A percentile compares a stretch with the other conserved stretches of the same genome.
phyloP scores from a whole-genome alignment of 2,329 filamentous ascomycete genomes.

The Paecilomyces sp. region DNA sequence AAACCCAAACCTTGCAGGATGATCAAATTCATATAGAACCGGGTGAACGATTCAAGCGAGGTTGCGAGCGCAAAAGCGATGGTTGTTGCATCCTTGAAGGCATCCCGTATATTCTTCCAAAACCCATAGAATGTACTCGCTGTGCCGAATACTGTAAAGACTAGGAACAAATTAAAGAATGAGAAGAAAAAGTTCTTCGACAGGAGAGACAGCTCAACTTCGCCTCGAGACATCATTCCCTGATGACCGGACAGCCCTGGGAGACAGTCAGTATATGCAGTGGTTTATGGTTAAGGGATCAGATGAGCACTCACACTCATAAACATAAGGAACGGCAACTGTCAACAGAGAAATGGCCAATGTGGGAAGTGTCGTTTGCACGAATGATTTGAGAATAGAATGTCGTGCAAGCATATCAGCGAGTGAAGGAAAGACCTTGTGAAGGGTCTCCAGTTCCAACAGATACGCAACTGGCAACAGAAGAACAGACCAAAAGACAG shows the following conservation, averaged over 20 bases:
- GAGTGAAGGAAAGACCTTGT: constrained; percentile 63
- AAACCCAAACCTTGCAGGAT: constrained; percentile 89
- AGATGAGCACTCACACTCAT: constrained; percentile 60
- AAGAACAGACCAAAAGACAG: constrained; percentile 80
- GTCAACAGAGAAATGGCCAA: constrained; percentile 80
- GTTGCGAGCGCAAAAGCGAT: constrained; percentile 69
- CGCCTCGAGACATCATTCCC: constrained; percentile 90
- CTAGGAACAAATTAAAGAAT: constrained; percentile 97
- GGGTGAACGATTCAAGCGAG: constrained; percentile 65
- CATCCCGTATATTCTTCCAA: constrained; percentile 58
- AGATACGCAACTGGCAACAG: constrained; percentile 72
- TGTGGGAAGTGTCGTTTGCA: constrained; percentile 84
- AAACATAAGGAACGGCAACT: constrained; percentile 83
- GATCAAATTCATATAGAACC: constrained; percentile 91
- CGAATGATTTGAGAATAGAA: constrained; percentile 63
- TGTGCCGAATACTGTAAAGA: constrained; percentile 84
- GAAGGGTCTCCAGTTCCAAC: constrained; percentile 73
- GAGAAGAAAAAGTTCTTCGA: constrained; percentile 99
- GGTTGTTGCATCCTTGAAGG: constrained; percentile 69
- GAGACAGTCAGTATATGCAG: not conserved
- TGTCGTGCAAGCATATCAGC: constrained; percentile 62
- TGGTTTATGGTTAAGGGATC: not conserved
- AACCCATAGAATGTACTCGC: constrained; percentile 66
- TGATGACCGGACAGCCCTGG: constrained; percentile 72
- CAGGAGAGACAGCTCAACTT: constrained; percentile 88